phyloP scores from a whole-genome alignment of 805 yeast genomes.

The Spathaspora boniae region DNA sequence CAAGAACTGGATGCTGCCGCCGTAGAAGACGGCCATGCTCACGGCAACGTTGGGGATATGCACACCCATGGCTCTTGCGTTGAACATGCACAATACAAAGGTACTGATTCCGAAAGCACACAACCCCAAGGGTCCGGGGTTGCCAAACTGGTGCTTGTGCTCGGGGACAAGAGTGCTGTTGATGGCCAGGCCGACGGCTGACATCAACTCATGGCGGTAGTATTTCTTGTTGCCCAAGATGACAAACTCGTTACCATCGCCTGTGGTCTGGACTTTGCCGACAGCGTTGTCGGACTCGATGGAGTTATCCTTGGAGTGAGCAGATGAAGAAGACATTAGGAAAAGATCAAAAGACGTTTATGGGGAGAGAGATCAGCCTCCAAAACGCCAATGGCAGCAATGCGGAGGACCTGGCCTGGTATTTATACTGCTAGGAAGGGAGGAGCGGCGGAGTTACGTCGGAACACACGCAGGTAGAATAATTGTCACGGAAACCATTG shows the following conservation, averaged over 20 bases:
- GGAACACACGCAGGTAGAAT: slow-evolving; percentile 60
- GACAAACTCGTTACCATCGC: slow-evolving; percentile 35
- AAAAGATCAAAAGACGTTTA: slow-evolving; percentile 12
- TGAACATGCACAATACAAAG: slow-evolving; percentile 54
- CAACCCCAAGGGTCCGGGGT: slow-evolving; percentile 68
- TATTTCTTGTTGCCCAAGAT: slow-evolving; percentile 32
- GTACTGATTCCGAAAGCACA: slow-evolving; percentile 63
- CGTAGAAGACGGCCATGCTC: slow-evolving; percentile 61
- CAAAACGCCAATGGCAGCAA: not conserved
- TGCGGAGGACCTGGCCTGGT: not conserved
- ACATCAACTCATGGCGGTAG: slow-evolving; percentile 37
- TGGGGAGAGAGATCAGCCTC: not conserved
- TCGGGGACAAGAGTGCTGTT: slow-evolving; percentile 33
- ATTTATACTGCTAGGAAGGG: not conserved
- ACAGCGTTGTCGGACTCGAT: slow-evolving; percentile 8
- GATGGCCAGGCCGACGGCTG: slow-evolving; percentile 38
- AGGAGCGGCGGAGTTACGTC: slow-evolving; percentile 33
- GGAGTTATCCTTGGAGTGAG: slow-evolving; percentile 14
- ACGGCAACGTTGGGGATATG: slow-evolving; percentile 51
- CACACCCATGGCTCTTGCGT: slow-evolving; percentile 57
- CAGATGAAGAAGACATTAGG: slow-evolving; percentile 13
- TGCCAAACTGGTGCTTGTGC: slow-evolving; percentile 59
- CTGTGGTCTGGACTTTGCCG: slow-evolving; percentile 27
- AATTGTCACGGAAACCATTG: too few species aligned
- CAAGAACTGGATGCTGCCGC: slow-evolving; percentile 57